phyloP scores from a whole-genome alignment of 768 basidiomycete genomes.

The Calocera cornea region DNA sequence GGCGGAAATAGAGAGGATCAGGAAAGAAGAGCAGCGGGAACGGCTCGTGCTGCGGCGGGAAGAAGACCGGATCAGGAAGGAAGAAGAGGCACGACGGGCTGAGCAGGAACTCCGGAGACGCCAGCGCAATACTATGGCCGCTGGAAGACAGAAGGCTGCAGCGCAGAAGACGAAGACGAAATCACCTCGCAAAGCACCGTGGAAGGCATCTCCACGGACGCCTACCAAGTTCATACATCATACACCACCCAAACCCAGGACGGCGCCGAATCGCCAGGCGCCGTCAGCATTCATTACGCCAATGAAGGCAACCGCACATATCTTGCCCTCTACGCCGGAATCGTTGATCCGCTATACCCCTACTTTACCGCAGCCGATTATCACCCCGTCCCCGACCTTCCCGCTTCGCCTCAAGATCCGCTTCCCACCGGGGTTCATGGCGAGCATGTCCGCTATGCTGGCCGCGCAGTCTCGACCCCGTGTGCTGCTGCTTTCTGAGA shows the following conservation, averaged over 20 bases:
- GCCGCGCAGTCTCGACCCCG: neutral
- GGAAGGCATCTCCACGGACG: neutral
- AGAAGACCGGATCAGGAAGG: neutral
- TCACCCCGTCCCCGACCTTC: neutral
- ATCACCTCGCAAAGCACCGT: neutral
- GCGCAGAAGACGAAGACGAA: neutral
- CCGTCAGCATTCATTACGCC: too few species aligned
- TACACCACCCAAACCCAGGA: too few species aligned
- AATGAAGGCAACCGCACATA: neutral
- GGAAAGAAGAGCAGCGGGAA: constrained; percentile 28
- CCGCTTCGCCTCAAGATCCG: neutral
- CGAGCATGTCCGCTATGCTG: neutral
- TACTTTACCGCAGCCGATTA: neutral
- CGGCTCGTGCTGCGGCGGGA: constrained; percentile 10
- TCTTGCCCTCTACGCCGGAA: neutral
- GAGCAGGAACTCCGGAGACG: neutral
- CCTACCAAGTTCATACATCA: too few species aligned
- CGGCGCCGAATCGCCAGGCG: too few species aligned
- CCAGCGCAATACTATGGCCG: neutral
- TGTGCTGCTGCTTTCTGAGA: neutral
- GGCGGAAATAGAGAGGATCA: neutral
- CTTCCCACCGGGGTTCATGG: neutral
- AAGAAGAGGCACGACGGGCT: neutral
- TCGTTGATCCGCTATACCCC: neutral
- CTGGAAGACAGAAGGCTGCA: too few species aligned